phyloP scores from a whole-genome alignment of 106 monocot genomes.

The Allium fistulosum region DNA sequence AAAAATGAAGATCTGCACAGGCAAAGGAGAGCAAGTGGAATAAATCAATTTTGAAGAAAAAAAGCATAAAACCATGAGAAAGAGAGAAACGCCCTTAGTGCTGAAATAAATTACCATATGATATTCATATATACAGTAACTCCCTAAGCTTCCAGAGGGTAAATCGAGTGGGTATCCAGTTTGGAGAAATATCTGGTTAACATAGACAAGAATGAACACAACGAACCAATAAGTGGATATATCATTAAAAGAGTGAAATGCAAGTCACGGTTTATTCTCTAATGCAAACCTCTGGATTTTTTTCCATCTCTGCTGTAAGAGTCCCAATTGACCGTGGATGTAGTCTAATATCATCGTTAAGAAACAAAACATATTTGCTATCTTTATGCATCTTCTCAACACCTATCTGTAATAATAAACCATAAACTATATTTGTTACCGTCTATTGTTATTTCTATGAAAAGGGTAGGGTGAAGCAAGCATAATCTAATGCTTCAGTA shows the following conservation, averaged over 20 bases:
- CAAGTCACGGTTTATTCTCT: not conserved
- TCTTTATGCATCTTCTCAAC: conserved; percentile 89
- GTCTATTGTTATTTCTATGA: too few relatives aligned
- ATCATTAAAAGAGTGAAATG: not conserved
- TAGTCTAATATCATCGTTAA: conserved; percentile 97
- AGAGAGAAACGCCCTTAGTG: not conserved
- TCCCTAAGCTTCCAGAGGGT: conserved; percentile 96
- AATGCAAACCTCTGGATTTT: conserved; percentile 71
- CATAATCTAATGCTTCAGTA: too few relatives aligned
- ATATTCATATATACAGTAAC: conserved; percentile 99
- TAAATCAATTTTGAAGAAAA: not conserved
- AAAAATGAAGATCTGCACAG: too few relatives aligned
- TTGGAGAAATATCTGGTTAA: conserved; percentile 81
- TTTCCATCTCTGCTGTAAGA: conserved; percentile 88
- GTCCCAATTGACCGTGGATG: conserved; percentile 97
- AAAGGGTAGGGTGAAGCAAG: too few relatives aligned
- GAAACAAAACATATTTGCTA: conserved; percentile 93
- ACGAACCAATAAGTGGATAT: too few relatives aligned
- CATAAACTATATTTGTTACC: not conserved
- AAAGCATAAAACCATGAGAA: not conserved
- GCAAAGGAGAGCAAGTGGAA: too few relatives aligned
- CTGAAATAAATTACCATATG: conserved; percentile 73
- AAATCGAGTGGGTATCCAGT: conserved; percentile 99
- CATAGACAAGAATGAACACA: too few relatives aligned
- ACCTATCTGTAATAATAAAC: conserved; percentile 50